Percentiles rank a stretch among this genome's conserved stretches.
These are phyloP conservation scores for Stephanodiscus minutulus DNA, from an alignment of 108 stramenopile genomes.

Conservation along the genomic window DNA sequence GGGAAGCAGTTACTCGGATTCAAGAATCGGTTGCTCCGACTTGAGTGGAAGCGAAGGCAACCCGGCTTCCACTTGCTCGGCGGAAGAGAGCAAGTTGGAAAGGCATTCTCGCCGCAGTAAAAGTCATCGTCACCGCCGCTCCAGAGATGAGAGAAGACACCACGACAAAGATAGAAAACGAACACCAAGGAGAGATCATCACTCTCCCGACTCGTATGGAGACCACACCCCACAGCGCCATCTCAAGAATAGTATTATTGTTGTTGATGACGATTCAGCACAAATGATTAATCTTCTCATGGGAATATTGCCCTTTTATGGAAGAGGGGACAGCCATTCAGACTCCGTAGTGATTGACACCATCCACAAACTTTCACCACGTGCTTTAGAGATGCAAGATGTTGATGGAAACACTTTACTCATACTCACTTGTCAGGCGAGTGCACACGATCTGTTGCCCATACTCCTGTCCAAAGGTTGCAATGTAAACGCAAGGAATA, in stretches of 20 bases:
- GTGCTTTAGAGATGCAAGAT: slow-evolving; percentile 46
- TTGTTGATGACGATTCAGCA: slow-evolving; percentile 24
- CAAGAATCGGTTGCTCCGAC: not conserved
- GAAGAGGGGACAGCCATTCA: slow-evolving; percentile 32
- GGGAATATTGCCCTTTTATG: slow-evolving; percentile 44
- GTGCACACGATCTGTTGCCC: slow-evolving; percentile 42
- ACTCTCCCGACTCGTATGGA: not conserved
- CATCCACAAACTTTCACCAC: slow-evolving; percentile 39
- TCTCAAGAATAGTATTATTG: not conserved
- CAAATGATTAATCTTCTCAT: slow-evolving; percentile 43
- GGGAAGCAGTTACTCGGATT: not conserved
- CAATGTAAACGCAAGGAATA: slow-evolving; percentile 50
- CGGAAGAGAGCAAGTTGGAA: not conserved
- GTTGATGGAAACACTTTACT: slow-evolving; percentile 44
- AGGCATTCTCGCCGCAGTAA: slow-evolving; percentile 4
- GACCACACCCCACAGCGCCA: slow-evolving; percentile 2
- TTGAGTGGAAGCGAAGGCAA: not conserved
- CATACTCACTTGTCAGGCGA: slow-evolving; percentile 47
- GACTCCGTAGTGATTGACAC: slow-evolving; percentile 47
- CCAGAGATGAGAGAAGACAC: not conserved
- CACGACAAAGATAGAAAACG: slow-evolving; percentile 4
- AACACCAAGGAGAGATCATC: slow-evolving; percentile 1
- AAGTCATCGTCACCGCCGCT: not conserved
- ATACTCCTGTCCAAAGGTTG: slow-evolving; percentile 47
- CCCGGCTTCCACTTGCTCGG: no score